Percentiles rank a stretch among this genome's conserved stretches.
These are phyloP conservation scores for Colletotrichum nymphaeae DNA, from an alignment of 2,329 filamentous ascomycete species.

Conservation along the genomic window DNA sequence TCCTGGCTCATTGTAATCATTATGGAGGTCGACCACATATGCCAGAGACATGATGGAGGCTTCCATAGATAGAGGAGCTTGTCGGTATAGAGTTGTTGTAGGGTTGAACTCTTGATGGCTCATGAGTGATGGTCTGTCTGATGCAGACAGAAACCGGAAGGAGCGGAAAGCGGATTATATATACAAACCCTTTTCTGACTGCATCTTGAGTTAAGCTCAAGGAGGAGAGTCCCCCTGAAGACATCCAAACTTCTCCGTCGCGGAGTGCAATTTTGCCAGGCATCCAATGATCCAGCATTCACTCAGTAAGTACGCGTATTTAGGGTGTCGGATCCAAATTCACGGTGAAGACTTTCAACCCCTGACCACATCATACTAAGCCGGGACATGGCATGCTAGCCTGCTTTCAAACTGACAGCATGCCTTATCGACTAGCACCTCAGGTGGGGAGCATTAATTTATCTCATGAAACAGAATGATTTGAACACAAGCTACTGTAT, in stretches of 20 bases:
- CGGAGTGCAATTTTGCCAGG: not conserved
- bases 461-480: not conserved
- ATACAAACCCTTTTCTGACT: not conserved
- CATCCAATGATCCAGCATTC: not conserved
- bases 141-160: not conserved
- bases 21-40: not conserved
- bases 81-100: not conserved
- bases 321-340: not conserved
- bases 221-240: not conserved
- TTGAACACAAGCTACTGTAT: not conserved
- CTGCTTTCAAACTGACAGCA: not conserved
- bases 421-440: not conserved
- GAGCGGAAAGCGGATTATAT: not conserved
- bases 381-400: not conserved
- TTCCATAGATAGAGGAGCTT: not conserved
- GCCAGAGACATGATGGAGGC: not conserved
- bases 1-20: not conserved
- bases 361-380: no score
- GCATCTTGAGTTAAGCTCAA: not conserved
- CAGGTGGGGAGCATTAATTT: no score
- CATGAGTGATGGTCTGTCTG: not conserved
- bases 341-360: no score
- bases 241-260: not conserved
- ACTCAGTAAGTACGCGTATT: not conserved
- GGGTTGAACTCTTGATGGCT: not conserved